Evolutionary conservation across 108 stramenopile genomes (phyloP).

Genomic region (Skeletonema marinoi): DNA sequence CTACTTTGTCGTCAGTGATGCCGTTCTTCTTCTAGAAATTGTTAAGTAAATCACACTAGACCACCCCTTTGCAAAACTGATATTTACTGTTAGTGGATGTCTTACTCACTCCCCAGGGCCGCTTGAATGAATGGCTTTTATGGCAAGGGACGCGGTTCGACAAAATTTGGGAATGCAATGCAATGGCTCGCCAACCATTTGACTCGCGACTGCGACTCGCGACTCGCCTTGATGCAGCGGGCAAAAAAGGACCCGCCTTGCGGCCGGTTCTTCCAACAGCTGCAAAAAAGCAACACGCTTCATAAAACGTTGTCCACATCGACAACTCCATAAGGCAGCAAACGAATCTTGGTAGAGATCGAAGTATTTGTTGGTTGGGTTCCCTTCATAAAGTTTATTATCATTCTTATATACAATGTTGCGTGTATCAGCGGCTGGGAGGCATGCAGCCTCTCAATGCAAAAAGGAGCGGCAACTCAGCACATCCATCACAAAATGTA

Average conservation of each 20-base stretch:
- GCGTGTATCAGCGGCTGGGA: not conserved
- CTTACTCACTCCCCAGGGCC: too few relatives aligned
- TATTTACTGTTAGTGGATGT: not conserved
- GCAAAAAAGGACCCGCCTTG: too few relatives aligned
- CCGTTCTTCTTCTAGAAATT: not conserved
- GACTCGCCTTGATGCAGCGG: too few relatives aligned
- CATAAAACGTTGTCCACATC: not conserved
- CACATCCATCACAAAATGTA: constrained; percentile 3
- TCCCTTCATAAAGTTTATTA: not conserved
- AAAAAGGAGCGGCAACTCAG: not conserved
- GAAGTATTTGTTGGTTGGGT: not conserved
- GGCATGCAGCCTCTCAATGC: not conserved
- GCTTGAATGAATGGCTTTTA: too few relatives aligned
- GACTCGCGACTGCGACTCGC: too few relatives aligned
- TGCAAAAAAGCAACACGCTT: not conserved
- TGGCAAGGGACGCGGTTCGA: too few relatives aligned
- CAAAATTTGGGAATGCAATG: too few relatives aligned
- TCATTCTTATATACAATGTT: not conserved
- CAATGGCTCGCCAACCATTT: too few relatives aligned
- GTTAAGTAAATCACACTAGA: not conserved
- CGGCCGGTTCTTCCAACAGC: too few relatives aligned
- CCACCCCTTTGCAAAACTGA: not conserved
- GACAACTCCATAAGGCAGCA: not conserved
- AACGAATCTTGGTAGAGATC: not conserved
- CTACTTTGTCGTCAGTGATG: not conserved